A percentile compares a stretch with the other conserved stretches of the same genome.
phyloP scores from a whole-genome alignment of 73 alveolate species.

The Tetrahymena elliotti region DNA sequence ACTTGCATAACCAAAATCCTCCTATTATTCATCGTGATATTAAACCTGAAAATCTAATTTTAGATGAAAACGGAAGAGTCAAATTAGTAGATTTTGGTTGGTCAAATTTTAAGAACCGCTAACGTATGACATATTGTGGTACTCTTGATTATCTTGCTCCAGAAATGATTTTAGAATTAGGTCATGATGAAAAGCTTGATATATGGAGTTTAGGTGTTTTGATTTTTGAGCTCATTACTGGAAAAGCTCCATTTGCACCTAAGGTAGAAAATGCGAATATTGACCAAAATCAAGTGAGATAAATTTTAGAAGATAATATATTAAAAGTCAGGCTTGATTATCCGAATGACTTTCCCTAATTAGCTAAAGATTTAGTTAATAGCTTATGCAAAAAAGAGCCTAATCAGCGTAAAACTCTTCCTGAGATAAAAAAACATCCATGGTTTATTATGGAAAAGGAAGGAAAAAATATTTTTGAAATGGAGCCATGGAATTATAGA shows the following conservation, averaged over 20 bases:
- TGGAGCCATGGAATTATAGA: slow-evolving; percentile 16
- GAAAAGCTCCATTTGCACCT: slow-evolving; percentile 67
- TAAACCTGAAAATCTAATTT: slow-evolving; percentile 57
- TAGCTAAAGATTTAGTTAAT: slow-evolving; percentile 51
- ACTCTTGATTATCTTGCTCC: slow-evolving; percentile 61
- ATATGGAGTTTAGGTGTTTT: slow-evolving; percentile 74
- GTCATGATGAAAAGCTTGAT: slow-evolving; percentile 65
- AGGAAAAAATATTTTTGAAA: slow-evolving; percentile 21
- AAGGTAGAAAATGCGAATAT: slow-evolving; percentile 22
- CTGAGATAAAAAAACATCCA: slow-evolving; percentile 61
- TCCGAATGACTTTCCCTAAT: slow-evolving; percentile 57
- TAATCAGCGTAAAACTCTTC: slow-evolving; percentile 44
- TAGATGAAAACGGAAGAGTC: slow-evolving; percentile 54
- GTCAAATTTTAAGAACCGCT: slow-evolving; percentile 53
- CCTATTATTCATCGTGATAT: slow-evolving; percentile 66
- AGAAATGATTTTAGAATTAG: slow-evolving; percentile 49
- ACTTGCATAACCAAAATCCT: slow-evolving; percentile 60
- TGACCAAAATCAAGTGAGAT: slow-evolving; percentile 1
- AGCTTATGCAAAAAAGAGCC: slow-evolving; percentile 53
- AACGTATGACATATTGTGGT: slow-evolving; percentile 59
- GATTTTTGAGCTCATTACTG: slow-evolving; percentile 65
- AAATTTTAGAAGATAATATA: slow-evolving; percentile 41
- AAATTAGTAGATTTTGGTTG: slow-evolving; percentile 77
- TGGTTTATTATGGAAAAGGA: slow-evolving; percentile 52
- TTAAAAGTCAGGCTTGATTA: slow-evolving; percentile 38